Evolutionary conservation across 2,329 filamentous ascomycete species (phyloP).

Genomic region (Xylariaceae sp.): DNA sequence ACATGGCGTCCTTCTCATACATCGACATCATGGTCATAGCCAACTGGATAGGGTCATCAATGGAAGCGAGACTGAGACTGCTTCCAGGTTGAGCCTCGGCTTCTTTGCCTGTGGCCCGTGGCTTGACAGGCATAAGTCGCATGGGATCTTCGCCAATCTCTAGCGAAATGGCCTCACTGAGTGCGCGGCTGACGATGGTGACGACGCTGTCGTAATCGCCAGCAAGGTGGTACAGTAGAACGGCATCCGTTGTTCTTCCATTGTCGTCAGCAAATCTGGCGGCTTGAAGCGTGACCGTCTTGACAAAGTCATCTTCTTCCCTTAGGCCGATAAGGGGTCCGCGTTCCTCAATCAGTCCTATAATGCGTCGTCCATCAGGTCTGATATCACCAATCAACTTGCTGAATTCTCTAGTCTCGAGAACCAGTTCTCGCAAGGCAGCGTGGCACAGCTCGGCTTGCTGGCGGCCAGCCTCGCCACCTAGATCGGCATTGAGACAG

Average conservation of each 20-base stretch:
- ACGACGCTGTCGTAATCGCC: constrained; percentile 96
- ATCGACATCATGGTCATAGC: constrained; percentile 61
- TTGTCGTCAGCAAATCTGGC: constrained; percentile 92
- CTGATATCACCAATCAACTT: constrained; percentile 89
- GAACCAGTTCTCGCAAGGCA: constrained; percentile 85
- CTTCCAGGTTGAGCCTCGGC: constrained; percentile 44
- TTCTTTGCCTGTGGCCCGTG: constrained; percentile 50
- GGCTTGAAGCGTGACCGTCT: constrained; percentile 88
- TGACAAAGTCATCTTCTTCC: constrained; percentile 80
- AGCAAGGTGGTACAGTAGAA: constrained; percentile 89
- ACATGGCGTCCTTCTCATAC: constrained; percentile 61
- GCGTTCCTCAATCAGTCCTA: constrained; percentile 83
- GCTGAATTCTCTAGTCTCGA: constrained; percentile 97
- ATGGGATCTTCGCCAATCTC: constrained; percentile 81
- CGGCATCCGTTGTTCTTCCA: constrained; percentile 87
- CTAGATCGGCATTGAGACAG: constrained; percentile 84
- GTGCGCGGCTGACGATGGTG: constrained; percentile 79
- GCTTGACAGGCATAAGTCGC: constrained; percentile 76
- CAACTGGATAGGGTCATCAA: constrained; percentile 60
- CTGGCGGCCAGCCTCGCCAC: constrained; percentile 68
- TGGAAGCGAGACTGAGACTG: constrained; percentile 60
- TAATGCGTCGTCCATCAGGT: constrained; percentile 79
- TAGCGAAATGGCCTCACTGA: constrained; percentile 84
- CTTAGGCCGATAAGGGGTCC: constrained; percentile 76
- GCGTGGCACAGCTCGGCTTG: constrained; percentile 86